phyloP scores from a whole-genome alignment of 129 eudicot species.

The Centrapalus pauciflorus region DNA sequence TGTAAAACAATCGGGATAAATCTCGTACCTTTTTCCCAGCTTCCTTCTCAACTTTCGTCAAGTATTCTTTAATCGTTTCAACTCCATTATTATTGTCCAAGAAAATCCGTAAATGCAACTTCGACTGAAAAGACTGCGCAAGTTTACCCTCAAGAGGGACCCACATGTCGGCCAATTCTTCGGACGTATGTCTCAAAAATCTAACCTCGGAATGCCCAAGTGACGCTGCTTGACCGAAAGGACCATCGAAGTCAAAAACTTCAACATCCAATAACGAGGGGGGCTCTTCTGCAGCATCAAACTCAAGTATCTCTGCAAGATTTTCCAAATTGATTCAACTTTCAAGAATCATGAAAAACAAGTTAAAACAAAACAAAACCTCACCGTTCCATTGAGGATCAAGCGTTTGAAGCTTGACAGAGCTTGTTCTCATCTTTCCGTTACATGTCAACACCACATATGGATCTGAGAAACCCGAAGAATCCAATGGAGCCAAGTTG shows the following conservation, averaged over 20 bases:
- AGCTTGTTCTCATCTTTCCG: conserved; percentile 89
- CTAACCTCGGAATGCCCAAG: conserved; percentile 91
- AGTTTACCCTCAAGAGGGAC: conserved; percentile 83
- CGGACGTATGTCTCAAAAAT: conserved; percentile 68
- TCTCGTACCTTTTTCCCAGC: conserved; percentile 81
- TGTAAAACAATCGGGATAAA: neutral
- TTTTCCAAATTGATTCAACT: neutral
- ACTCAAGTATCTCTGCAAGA: conserved; percentile 88
- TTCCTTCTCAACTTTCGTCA: conserved; percentile 84
- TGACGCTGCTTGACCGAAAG: conserved; percentile 76
- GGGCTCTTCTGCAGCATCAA: conserved; percentile 92
- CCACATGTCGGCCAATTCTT: conserved; percentile 86
- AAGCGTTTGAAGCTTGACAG: conserved; percentile 88
- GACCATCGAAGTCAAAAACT: conserved; percentile 90
- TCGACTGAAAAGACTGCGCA: conserved; percentile 79
- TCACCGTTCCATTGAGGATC: conserved; percentile 94
- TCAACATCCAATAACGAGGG: conserved; percentile 89
- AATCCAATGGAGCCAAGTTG: conserved; percentile 54
- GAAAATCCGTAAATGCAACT: conserved; percentile 84
- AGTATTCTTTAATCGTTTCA: conserved; percentile 86
- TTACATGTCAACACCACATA: conserved; percentile 84
- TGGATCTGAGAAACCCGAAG: conserved; percentile 63
- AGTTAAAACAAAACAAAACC: neutral
- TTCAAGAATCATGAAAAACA: neutral
- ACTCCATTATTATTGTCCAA: conserved; percentile 90